Conservation (phyloP, 129 eudicot species). For the Erigeron canadensis region DNA sequence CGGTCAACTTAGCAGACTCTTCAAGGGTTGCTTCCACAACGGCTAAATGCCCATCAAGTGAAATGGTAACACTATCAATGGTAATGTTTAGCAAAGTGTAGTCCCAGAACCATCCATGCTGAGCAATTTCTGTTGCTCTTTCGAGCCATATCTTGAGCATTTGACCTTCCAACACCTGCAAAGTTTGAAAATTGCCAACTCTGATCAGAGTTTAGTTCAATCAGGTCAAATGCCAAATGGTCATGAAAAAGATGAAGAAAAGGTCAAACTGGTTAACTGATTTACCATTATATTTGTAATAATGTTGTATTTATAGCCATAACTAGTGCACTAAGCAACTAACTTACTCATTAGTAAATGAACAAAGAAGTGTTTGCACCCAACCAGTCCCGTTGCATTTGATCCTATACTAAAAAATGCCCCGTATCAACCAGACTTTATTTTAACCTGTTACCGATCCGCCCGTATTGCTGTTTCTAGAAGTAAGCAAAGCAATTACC, state of each 20-base stretch:
- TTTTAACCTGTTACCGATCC: background rate
- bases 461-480: background rate
- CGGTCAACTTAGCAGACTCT: constrained; percentile 80
- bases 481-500: too few relatives aligned
- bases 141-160: constrained; percentile 93
- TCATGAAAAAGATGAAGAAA: background rate
- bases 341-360: background rate
- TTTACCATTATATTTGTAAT: too few relatives aligned
- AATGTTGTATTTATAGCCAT: background rate
- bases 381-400: background rate
- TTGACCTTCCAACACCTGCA: constrained; percentile 89
- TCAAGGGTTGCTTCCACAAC: constrained; percentile 90
- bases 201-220: constrained; percentile 10
- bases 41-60: constrained; percentile 85
- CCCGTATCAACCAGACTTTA: background rate
- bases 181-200: constrained; percentile 7
- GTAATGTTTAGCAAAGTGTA: constrained; percentile 54
- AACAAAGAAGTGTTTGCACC: background rate
- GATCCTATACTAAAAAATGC: too few relatives aligned
- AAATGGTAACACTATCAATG: constrained; percentile 87
- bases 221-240: too few relatives aligned
- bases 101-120: constrained; percentile 92
- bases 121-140: constrained; percentile 63
- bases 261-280: background rate
- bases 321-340: background rate